phyloP scores from a whole-genome alignment of 805 yeast genomes.

The Hanseniaspora clermontiae region DNA sequence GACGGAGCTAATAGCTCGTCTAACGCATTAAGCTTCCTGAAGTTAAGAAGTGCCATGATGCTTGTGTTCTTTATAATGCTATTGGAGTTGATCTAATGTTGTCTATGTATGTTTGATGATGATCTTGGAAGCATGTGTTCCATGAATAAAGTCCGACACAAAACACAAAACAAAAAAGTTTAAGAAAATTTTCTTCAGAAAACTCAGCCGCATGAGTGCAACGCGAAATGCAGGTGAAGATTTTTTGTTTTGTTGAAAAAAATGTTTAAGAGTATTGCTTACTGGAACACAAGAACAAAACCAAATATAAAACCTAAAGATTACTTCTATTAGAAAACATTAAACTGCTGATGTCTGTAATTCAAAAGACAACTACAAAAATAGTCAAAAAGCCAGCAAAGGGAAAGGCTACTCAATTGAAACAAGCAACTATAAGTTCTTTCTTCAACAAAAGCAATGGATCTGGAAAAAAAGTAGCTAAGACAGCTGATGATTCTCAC shows the following conservation, averaged over 20 bases:
- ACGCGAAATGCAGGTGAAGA: neutral
- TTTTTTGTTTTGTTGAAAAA: no score
- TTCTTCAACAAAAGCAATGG: neutral
- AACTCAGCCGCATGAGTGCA: neutral
- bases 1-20: neutral
- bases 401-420: conserved; percentile 13
- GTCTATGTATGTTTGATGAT: neutral
- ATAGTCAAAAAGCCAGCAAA: conserved; percentile 12
- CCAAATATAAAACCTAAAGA: no score
- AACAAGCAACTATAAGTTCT: neutral
- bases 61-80: no score
- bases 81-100: no score
- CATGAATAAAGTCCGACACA: neutral
- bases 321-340: no score
- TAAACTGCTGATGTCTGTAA: neutral
- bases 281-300: no score
- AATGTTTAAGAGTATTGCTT: no score
- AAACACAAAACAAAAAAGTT: no score
- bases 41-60: neutral
- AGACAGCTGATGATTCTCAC: neutral
- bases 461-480: no score
- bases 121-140: neutral
- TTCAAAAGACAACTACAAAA: neutral
- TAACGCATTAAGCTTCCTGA: neutral
- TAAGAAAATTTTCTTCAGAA: no score